Conservation (phyloP, 2,329 filamentous ascomycete genomes). For the Juglanconis sp. region DNA sequence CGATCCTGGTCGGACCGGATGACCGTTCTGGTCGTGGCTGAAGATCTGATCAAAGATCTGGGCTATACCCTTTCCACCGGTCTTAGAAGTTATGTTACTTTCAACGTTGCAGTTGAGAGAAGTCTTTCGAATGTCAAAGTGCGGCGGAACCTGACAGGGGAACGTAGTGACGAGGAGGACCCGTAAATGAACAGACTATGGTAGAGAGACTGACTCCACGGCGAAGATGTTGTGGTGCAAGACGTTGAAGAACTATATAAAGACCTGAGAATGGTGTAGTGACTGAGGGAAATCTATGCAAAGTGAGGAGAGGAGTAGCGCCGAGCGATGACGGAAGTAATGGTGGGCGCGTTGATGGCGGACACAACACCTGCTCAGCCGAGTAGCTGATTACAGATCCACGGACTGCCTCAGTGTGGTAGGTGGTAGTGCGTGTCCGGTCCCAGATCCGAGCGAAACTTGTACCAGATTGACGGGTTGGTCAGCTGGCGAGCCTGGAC, state of each 20-base stretch:
- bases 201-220: too few relatives aligned
- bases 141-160: too few relatives aligned
- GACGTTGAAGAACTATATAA: neutral
- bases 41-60: too few relatives aligned
- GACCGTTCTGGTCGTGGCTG: neutral
- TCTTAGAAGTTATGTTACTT: too few relatives aligned
- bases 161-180: too few relatives aligned
- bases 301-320: neutral
- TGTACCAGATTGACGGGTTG: neutral
- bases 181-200: too few relatives aligned
- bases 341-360: neutral
- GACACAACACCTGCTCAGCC: constrained; percentile 8
- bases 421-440: constrained; percentile 16
- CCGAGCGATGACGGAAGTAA: constrained; percentile 6
- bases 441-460: constrained; percentile 7
- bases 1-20: neutral
- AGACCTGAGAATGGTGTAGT: neutral
- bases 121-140: too few relatives aligned
- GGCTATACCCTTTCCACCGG: too few relatives aligned
- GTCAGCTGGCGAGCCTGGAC: neutral
- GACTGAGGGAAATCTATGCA: neutral
- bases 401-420: constrained; percentile 16
- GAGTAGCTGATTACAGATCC: constrained; percentile 3
- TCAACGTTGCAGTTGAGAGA: too few relatives aligned
- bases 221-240: too few relatives aligned